Base-by-base conservation (phyloP, 1,284 basidiomycete species). In the Ganoderma leucocontextum region DNA sequence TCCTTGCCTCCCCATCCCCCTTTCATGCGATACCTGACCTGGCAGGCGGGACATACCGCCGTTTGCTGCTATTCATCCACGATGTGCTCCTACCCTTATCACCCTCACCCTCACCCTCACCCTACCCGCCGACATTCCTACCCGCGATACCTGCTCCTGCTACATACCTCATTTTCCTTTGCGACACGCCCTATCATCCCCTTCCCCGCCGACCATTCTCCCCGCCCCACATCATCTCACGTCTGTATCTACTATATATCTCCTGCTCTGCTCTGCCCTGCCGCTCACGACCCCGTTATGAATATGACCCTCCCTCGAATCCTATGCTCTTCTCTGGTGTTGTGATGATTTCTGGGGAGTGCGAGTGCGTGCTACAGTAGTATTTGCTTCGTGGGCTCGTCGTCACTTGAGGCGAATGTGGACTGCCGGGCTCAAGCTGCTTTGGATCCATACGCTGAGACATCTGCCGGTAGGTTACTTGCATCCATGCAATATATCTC, bases 281-380 rank as follows among this genome's bases (percentile, higher is more conserved):
- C 68, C 66, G 69, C 69, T 72, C 59, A 72, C 69, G 71, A 72
- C 67, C 59, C 64, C 55, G 67, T 72, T 67, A 70, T 67, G 71
- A 70, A 68, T 57, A 72, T 53, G 71, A 70, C 52, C 52, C 66
- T 55, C 19, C 12, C 41, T 29, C 52, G 58, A 72, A 66, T 70
- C 60, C 10, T 63, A 60, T 38, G 58, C 29, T 67, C 41, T 63
- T 63, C 22, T 57, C 47, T 33, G 25, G 25, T 39, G 39, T 36
- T 59, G n/a, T 59, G 35, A 15, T 59, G 53, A 29, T 17, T 35
- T 35, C 33, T n/a, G 22, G 5, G 1, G 7, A 29, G 19, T 19
- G 53, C 17, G 33, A 19, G 13, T 35, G 53, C 6, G 17, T 36
- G 53, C 9, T 33, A 29, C 29, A n/a, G 29, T 29, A 29, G 29